A percentile compares a stretch with the other conserved stretches of the same genome.
Conservation (phyloP, 2,329 filamentous ascomycete genomes). For the Paraconiothyrium sp. region DNA sequence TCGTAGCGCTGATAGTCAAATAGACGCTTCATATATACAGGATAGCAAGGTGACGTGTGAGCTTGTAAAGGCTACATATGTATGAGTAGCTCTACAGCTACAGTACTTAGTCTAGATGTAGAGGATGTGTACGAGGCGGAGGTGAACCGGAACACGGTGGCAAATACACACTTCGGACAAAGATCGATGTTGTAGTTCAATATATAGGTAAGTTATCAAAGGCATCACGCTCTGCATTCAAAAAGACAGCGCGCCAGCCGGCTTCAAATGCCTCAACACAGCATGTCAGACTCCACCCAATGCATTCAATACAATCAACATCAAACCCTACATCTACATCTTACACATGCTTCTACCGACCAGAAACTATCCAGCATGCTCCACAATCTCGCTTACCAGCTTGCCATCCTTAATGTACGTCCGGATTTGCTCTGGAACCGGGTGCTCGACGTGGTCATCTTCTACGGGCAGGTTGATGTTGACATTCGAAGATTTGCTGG, state of each 20-base stretch:
- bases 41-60: too few species aligned
- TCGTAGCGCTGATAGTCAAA: too few species aligned
- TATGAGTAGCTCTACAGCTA: too few species aligned
- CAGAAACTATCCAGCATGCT: slow-evolving; percentile 77
- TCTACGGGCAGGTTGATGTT: slow-evolving; percentile 84
- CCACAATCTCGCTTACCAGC: slow-evolving; percentile 91
- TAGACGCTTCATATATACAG: too few species aligned
- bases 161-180: neutral
- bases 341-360: neutral
- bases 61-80: too few species aligned
- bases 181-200: slow-evolving; percentile 1
- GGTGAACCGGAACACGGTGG: too few species aligned
- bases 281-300: slow-evolving; percentile 31
- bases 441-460: slow-evolving; percentile 85
- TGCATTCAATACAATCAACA: slow-evolving; percentile 19
- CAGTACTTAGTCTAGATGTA: too few species aligned
- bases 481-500: slow-evolving; percentile 85
- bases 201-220: slow-evolving; percentile 1
- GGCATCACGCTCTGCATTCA: neutral
- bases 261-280: neutral
- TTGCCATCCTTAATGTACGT: slow-evolving; percentile 79
- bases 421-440: slow-evolving; percentile 90
- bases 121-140: too few species aligned
- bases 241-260: neutral
- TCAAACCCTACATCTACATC: slow-evolving; percentile 6